Evolutionary conservation across 768 basidiomycete species (phyloP).

Genomic region (Boletus tylopilopsis): DNA sequence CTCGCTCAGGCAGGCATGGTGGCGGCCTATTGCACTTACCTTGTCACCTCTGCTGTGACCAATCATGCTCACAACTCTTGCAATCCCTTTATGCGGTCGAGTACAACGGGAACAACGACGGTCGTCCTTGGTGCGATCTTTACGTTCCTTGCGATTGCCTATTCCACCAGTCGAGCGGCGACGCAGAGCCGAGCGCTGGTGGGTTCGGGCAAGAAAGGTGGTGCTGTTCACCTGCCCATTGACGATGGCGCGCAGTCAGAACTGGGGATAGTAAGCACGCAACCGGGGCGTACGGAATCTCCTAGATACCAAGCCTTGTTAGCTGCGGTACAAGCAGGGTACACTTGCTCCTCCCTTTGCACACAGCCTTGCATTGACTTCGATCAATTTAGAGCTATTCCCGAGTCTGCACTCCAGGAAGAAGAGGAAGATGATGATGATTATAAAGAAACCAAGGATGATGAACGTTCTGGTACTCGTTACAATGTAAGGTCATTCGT

Average conservation of each 20-base stretch:
- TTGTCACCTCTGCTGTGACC: conserved; percentile 88
- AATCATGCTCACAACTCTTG: conserved; percentile 86
- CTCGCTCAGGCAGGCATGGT: conserved; percentile 96
- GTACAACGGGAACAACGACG: conserved; percentile 76
- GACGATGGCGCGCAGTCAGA: conserved; percentile 60
- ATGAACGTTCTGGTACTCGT: conserved; percentile 89
- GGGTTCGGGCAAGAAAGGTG: conserved; percentile 63
- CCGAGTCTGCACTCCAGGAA: conserved; percentile 83
- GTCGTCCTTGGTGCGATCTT: conserved; percentile 90
- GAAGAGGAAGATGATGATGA: conserved; percentile 77
- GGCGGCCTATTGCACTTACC: conserved; percentile 95
- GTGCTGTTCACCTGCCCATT: conserved; percentile 59
- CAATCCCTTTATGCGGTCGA: conserved; percentile 78
- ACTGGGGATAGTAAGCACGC: conserved; percentile 72
- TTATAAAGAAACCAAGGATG: conserved; percentile 76
- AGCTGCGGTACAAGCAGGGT: conserved; percentile 97
- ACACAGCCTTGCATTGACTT: background rate
- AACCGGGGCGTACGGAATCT: conserved; percentile 79
- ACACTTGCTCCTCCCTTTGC: conserved; percentile 20
- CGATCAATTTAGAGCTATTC: conserved; percentile 63
- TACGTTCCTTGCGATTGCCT: conserved; percentile 97
- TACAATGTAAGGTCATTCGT: conserved; percentile 69
- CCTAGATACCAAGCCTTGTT: conserved; percentile 92
- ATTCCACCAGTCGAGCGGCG: conserved; percentile 93
- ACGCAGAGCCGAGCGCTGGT: conserved; percentile 91